These are phyloP conservation scores for Diaporthe destruens DNA, from an alignment of 2,329 filamentous ascomycete genomes.

Conservation along the genomic window DNA sequence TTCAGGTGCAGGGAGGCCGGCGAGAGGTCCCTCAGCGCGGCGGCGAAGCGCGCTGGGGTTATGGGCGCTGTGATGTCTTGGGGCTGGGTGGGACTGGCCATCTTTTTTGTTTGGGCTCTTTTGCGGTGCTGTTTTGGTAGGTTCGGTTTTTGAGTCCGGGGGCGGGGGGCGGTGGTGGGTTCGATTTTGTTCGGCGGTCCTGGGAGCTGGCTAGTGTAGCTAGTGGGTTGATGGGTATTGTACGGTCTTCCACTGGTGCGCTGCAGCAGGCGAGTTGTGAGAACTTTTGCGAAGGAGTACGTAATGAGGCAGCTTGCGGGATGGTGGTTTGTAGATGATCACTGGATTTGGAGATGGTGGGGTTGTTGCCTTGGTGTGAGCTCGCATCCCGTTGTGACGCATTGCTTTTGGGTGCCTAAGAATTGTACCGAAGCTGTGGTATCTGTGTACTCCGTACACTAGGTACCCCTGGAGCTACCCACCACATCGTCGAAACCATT, in stretches of 20 bases:
- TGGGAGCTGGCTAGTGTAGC: too few species aligned
- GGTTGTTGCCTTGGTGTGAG: constrained; percentile 8
- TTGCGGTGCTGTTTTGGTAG: not conserved
- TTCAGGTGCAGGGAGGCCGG: constrained; percentile 78
- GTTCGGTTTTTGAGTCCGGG: not conserved
- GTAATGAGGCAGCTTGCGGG: too few species aligned
- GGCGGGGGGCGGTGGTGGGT: not conserved
- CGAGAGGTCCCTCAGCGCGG: constrained; percentile 76
- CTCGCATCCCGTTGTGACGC: constrained; percentile 3
- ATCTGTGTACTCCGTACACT: too few species aligned
- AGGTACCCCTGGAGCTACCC: too few species aligned
- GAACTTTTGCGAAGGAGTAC: not conserved
- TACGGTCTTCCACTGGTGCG: not conserved
- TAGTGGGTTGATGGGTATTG: not conserved
- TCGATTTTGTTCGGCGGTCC: constrained; percentile 2
- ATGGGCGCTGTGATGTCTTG: constrained; percentile 62
- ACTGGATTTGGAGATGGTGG: not conserved
- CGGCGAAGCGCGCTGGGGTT: constrained; percentile 71
- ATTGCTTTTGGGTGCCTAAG: not conserved
- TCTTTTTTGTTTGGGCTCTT: not conserved
- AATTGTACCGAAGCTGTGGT: too few species aligned
- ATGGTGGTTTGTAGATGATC: not conserved
- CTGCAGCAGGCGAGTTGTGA: too few species aligned
- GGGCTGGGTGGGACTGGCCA: constrained; percentile 71
- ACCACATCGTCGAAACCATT: too few species aligned